Evolutionary conservation across 148 eudicot species (phyloP).

Genomic region (Chenopodium suecicum): DNA sequence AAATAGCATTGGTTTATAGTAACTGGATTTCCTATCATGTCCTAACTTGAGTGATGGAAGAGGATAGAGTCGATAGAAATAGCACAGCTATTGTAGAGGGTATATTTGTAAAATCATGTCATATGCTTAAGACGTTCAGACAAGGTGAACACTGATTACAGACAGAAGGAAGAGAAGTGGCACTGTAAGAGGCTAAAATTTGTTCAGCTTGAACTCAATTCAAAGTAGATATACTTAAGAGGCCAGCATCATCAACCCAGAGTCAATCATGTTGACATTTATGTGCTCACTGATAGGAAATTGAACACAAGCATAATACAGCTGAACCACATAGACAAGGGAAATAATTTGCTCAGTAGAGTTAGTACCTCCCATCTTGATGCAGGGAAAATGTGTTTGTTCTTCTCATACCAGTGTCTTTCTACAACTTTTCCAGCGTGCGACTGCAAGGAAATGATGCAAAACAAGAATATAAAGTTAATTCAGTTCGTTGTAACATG

Average conservation of each 20-base stretch:
- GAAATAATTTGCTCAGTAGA: constrained; percentile 16
- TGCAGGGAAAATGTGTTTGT: constrained; percentile 97
- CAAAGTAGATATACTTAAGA: not conserved
- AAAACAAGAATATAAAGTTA: not conserved
- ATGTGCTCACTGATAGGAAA: not conserved
- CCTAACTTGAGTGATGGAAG: too few relatives aligned
- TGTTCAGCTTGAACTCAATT: not conserved
- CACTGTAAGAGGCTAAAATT: not conserved
- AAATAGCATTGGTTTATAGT: too few relatives aligned
- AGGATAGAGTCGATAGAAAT: too few relatives aligned
- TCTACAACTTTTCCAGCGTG: constrained; percentile 99
- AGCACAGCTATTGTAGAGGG: not conserved
- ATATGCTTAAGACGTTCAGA: not conserved
- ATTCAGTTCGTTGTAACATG: not conserved
- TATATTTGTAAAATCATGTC: too few relatives aligned
- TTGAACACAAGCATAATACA: not conserved
- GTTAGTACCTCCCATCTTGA: constrained; percentile 94
- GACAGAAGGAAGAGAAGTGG: not conserved
- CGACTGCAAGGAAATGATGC: constrained; percentile 50
- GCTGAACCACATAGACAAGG: not conserved
- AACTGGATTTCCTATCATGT: too few relatives aligned
- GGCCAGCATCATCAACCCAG: not conserved
- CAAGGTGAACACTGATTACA: not conserved
- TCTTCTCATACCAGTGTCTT: constrained; percentile 98
- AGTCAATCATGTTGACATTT: not conserved